phyloP scores from a whole-genome alignment of 202 grass and related monocot species.

The Brachypodium distachyon region DNA sequence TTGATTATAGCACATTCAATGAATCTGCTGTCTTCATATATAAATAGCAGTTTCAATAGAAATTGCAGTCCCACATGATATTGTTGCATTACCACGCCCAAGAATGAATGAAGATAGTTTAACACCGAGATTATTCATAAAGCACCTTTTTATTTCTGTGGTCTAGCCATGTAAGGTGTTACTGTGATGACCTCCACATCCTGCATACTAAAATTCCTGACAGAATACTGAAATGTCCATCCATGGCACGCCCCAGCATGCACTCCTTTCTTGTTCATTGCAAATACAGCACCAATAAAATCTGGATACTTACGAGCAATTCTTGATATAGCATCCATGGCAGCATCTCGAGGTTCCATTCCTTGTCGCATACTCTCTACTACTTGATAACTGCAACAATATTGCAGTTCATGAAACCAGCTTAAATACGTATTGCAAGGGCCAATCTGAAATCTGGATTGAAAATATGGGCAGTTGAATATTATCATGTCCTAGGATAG shows the following conservation, averaged over 20 bases:
- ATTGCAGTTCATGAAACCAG: not conserved
- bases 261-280: constrained; percentile 48
- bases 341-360: constrained; percentile 59
- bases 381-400: constrained; percentile 63
- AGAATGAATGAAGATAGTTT: not conserved
- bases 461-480: not conserved
- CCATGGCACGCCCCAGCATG: constrained; percentile 71
- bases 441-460: not conserved
- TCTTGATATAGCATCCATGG: constrained; percentile 69
- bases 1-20: too few species aligned
- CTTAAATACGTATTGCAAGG: not conserved
- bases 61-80: not conserved
- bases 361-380: constrained; percentile 90
- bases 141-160: not conserved
- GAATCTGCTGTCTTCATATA: too few species aligned
- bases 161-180: constrained; percentile 24
- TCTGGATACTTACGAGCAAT: constrained; percentile 66
- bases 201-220: constrained; percentile 57
- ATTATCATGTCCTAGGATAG: not conserved
- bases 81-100: not conserved
- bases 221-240: constrained; percentile 88
- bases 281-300: constrained; percentile 75
- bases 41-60: too few species aligned
- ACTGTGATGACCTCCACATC: constrained; percentile 78
- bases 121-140: not conserved